Base-by-base conservation (phyloP, 805 yeast genomes). In the Candida tibetensis region DNA sequence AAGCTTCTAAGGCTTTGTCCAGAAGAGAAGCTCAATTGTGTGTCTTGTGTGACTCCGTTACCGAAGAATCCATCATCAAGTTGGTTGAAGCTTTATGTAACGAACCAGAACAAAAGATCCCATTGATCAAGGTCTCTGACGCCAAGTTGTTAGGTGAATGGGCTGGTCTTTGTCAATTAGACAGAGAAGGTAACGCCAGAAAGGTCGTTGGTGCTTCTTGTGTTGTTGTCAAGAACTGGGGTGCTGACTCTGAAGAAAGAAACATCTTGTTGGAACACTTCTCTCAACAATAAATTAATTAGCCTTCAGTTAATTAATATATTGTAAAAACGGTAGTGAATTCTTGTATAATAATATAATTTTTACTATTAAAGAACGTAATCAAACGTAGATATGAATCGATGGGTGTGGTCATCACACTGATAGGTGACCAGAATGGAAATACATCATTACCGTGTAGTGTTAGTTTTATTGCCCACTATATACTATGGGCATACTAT, bases 141-240 rank as follows among this genome's bases (percentile, higher is more conserved):
- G 96, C 98, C 69, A 93, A 93, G 85, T 86, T 88, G 80, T 83
- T 93, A 71, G 99, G 99, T 82, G 98, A 93, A 82, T 93, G 99
- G 99, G 98, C 98, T 67, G 99, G 99, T 85, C 81, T 93, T 62
- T 93, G 96, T 81, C 88, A 89, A 78, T 83, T 91, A 66, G 98
- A 93, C 95, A 88, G 96, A 79, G 98, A 93, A 66, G 99, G 99
- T 79, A 89, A 91, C 81, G 96, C 98, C 77, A 89, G 97, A 82
- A 93, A 93, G 88, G 98, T 93, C 64, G 99, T 93, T 72, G 99
- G 99, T 78, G 95, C 96, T 76, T 90, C 98, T 63, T 91, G 95
- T 76, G 97, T 91, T 69, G 99, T 93, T 64, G 87, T 93, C 82
- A 90, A 86, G 83, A 84, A 89, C 95, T 93, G 98, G 98, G 99